A percentile compares a stretch with the other conserved stretches of the same genome.
phyloP scores from a whole-genome alignment of 805 yeast genomes.

The Starmerella geochares region DNA sequence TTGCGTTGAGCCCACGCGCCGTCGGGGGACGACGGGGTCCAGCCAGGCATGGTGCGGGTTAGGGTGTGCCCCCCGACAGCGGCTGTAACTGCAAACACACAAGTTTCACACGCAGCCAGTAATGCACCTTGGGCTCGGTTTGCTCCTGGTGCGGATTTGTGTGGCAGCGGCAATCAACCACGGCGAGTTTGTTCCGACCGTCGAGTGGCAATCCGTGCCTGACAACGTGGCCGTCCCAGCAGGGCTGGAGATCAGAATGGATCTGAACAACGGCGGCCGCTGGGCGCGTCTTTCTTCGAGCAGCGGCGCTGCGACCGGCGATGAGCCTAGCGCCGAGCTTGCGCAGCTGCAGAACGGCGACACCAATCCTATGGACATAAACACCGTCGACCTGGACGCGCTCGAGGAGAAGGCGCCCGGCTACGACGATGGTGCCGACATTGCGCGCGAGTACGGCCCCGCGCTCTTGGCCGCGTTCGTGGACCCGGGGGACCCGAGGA shows the following conservation, averaged over 20 bases:
- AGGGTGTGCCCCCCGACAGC: no score
- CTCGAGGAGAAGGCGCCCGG: conserved; percentile 52
- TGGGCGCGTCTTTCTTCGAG: conserved; percentile 51
- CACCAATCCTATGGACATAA: neutral
- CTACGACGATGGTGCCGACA: conserved; percentile 44
- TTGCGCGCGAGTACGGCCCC: conserved; percentile 31
- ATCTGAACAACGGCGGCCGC: conserved; percentile 57
- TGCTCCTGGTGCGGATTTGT: neutral
- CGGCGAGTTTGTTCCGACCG: conserved; percentile 45
- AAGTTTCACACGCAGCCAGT: no score
- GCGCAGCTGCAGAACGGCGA: neutral
- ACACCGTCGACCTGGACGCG: conserved; percentile 33
- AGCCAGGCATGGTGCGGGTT: no score
- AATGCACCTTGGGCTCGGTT: neutral
- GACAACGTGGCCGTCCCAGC: conserved; percentile 71
- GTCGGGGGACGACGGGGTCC: no score
- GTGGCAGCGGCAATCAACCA: conserved; percentile 7
- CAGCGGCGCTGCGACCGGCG: neutral
- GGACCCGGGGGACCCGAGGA: neutral
- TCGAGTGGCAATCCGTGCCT: conserved; percentile 57
- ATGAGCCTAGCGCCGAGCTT: neutral
- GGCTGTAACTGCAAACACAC: no score
- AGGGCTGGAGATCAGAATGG: conserved; percentile 67
- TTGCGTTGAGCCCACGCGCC: no score
- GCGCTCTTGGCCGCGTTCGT: conserved; percentile 19